Base-by-base conservation (phyloP, 257 asterid genomes). In the Coffea eugenioides region DNA sequence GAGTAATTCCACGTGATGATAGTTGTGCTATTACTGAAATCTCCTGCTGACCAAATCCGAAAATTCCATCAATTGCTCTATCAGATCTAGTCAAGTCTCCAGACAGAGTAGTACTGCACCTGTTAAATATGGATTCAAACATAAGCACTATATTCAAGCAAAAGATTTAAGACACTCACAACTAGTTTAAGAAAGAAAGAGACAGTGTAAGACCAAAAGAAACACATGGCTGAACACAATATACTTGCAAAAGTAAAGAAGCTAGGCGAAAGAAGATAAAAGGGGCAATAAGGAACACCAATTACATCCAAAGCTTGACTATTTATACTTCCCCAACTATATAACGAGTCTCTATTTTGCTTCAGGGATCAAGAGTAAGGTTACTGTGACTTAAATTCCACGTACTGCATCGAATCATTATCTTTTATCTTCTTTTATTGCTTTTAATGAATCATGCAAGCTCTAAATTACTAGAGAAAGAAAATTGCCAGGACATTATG, bases 11-110 rank as follows among this genome's bases (percentile, higher is more conserved):
- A 39, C 80, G 96, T 2, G 96, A 94, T 66, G 98, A 89, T 77
- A 92, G 83, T 73, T 94, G 98, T 70, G 98, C 90, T 77, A 90
- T 88, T 51, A 94, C 96, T 5, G 97, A 91, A 77, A 93, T 90
- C n/a, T 79, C 91, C 83, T 90, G 91, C 83, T 86, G 93, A 70
- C 98, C 97, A 86, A 94, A 92, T 78, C 98, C 97, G 69, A 94
- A 86, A 73, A 94, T 92, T 66, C 98, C 98, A 86, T 94, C 98
- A 83, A 94, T 90, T 67, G 98, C 97, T 86, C 92, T 90, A 73
- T 92, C 95, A 80, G 96, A 84, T 82, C 89, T 94, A 77, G 94
- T 91, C 84, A 94, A 84, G 87, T 89, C 97, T 57, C 97, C 98
- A 72, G 85, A 90, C 75, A 87, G 87, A 36, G 92, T 87, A 80